Evolutionary conservation across 257 asterid genomes (phyloP), one percentile per base, ranked within the genome.

Genomic region (Ophiorrhiza pumila): DNA sequence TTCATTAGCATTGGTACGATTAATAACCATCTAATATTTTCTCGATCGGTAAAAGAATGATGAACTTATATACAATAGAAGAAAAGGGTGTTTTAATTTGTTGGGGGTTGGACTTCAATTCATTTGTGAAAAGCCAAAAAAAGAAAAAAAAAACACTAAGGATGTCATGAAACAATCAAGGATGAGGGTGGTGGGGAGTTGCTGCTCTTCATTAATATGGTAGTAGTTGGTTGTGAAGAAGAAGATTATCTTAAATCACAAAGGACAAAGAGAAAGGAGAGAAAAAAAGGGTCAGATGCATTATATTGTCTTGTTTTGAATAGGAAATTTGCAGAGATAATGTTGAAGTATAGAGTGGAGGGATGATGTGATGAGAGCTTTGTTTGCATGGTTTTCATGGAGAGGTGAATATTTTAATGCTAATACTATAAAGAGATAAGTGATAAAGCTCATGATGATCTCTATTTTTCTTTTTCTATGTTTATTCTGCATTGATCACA

Each of bases 211-310:
- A 72, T 68, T 65, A 20, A 27, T 45, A 43, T 57, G 72, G 83
- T 71, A 42, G 46, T 42, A 3, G 46, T 42, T 42, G 69, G 86
- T 72, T 76, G 81, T 65, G 77, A 35, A 79, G 65, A 80, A 58
- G 78, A 29, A 71, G 68, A 46, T 61, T 75, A 74, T 50, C 43
- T 71, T 62, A 74, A 71, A 62, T 47, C 57, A 77, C 45, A 31
- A 78, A 74, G 74, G 87, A 80, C 87, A 76, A 42, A 76, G 13
- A 35, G 25, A 37, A 43, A 35, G 65, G 50, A 59, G 61, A 61
- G 45, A 71, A 46, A 46, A 67, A 66, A 75, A 67, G 60, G 77
- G 63, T 74, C 31, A 45, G 74, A 34, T 71, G 42, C 15, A 72
- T 77, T n/a, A 12, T 12, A 42, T 42, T 77, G 79, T 76, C 70